Conservation (phyloP, 73 alveolate species). For the Durusdinium trenchii region DNA sequence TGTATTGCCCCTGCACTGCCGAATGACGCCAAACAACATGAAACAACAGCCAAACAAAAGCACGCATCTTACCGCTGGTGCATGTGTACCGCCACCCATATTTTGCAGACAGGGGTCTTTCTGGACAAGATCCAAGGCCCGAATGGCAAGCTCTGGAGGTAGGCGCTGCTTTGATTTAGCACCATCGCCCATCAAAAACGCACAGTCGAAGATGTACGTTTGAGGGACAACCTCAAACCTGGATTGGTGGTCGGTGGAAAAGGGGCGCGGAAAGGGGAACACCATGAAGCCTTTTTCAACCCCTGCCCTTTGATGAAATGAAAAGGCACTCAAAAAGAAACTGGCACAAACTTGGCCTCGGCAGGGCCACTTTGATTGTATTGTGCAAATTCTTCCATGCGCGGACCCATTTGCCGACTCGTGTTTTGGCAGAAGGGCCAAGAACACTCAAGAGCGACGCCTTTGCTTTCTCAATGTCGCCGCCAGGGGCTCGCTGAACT, state of each 20-base stretch:
- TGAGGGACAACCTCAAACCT: background rate
- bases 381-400: background rate
- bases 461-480: background rate
- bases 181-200: background rate
- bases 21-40: too few species aligned
- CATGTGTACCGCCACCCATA: too few species aligned
- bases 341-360: background rate
- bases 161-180: background rate
- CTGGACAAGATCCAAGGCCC: background rate
- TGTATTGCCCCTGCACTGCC: too few species aligned
- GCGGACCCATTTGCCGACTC: constrained; percentile 4
- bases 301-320: too few species aligned
- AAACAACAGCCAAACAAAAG: too few species aligned
- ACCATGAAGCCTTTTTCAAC: too few species aligned
- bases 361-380: background rate
- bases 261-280: too few species aligned
- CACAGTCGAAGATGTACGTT: background rate
- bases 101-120: background rate
- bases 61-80: too few species aligned
- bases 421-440: background rate
- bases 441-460: background rate
- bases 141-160: background rate
- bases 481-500: background rate
- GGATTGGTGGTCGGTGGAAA: background rate
- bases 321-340: background rate